Evolutionary conservation across 2,329 filamentous ascomycete species (phyloP), one percentile per base, ranked within the genome.

Genomic region (Fusarium sp.): DNA sequence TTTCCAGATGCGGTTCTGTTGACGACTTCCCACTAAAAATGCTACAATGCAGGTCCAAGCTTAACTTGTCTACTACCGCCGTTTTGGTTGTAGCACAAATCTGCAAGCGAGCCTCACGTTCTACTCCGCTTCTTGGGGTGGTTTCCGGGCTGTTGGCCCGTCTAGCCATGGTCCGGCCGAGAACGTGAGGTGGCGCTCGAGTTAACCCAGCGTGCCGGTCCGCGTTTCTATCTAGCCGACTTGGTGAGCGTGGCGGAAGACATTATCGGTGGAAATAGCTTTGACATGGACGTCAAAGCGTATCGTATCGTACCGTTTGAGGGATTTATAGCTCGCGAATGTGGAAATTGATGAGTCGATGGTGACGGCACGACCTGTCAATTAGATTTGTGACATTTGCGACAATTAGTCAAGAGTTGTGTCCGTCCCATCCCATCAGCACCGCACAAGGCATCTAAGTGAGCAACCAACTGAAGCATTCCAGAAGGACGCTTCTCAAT

Each of bases 121-220:
- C n/a, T 26, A 34, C 26, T 24, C 56, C 31, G 24, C 31, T 14
- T 45, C 31, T 31, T 17, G 18, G 33, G 31, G 14, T 33, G 31
- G 38, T 49, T 38, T 15, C 38, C 46, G 22, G 18, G 31, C 24
- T 38, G 42, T n/a, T 58, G 55, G 55, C 33, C 49, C 24, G 10
- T 44, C 18, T 28, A 31, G 28, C 26, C 17, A 28, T 44, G 33
- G 17, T 39, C 40, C 13, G 33, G 49, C 33, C 43, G 53, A 66
- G 61, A 66, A 66, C 54, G 26, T 54, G 54, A 6, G 26, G 61
- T 59, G 60, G 62, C 60, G 62, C 20, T 53, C 17, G 17, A 34
- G 28, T 42, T 64, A 13, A 46, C 33, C 38, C 33, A 53, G 26
- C 33, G 36, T 48, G 38, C 39, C 38, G 50, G 61, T 39, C 61